phyloP scores from a whole-genome alignment of 305 asterid genomes.

The Rubia peregrina region DNA sequence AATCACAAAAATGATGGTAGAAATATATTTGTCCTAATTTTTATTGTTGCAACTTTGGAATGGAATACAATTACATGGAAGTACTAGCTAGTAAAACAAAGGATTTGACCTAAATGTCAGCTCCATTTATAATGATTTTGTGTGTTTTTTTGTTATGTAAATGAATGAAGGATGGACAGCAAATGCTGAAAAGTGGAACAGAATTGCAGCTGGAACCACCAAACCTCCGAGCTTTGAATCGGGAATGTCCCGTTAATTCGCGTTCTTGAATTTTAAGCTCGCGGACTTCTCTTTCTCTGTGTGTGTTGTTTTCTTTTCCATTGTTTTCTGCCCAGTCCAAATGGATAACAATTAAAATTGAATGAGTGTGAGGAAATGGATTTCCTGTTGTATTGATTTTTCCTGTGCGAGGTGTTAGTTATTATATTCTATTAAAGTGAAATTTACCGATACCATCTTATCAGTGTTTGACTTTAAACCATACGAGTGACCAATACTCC shows the following conservation, averaged over 20 bases:
- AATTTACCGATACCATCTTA: too few relatives aligned
- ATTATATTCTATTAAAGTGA: too few relatives aligned
- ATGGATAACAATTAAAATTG: not conserved
- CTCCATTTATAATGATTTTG: not conserved
- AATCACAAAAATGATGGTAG: too few relatives aligned
- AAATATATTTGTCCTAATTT: too few relatives aligned
- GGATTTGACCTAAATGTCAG: too few relatives aligned
- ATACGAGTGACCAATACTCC: too few relatives aligned
- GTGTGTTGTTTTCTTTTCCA: not conserved
- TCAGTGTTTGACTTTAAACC: too few relatives aligned
- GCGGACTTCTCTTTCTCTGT: not conserved
- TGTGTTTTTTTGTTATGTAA: not conserved
- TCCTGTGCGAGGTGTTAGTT: too few relatives aligned
- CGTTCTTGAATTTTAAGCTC: not conserved
- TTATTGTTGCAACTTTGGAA: too few relatives aligned
- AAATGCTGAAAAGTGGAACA: conserved; percentile 25
- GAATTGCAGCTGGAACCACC: conserved; percentile 11
- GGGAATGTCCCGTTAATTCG: conserved; percentile 16
- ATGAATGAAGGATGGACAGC: conserved; percentile 24
- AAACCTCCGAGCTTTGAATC: conserved; percentile 21
- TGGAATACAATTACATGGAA: too few relatives aligned
- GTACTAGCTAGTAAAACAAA: too few relatives aligned
- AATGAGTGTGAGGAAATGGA: not conserved
- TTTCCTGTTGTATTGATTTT: too few relatives aligned
- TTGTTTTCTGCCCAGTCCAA: not conserved